A percentile compares a stretch with the other conserved stretches of the same genome.
These are phyloP conservation scores for Plasmodium reichenowi DNA, from an alignment of 169 alveolate species.

Conservation along the genomic window DNA sequence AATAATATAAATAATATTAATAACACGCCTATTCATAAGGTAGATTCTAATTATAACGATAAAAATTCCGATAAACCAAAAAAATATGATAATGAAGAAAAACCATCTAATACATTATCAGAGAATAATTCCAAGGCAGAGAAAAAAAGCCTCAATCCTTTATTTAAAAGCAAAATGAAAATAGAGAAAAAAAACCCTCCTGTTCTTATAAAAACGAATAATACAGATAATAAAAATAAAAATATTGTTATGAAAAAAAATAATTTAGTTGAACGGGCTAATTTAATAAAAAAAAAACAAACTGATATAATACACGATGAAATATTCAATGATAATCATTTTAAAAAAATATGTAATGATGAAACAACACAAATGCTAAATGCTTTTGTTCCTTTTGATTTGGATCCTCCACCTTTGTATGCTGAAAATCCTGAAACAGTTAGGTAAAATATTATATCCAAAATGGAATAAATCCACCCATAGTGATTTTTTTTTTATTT, in stretches of 20 bases:
- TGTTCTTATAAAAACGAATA: no score
- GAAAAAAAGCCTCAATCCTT: neutral
- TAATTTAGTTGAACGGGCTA: conserved; percentile 26
- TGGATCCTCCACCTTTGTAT: conserved; percentile 30
- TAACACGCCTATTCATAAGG: no score
- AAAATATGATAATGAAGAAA: no score
- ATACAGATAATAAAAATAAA: neutral
- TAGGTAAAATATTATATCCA: conserved; percentile 6
- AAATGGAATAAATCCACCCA: neutral
- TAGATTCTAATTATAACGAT: no score
- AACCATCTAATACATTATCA: no score
- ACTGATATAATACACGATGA: neutral
- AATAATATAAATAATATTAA: no score
- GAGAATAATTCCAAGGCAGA: no score
- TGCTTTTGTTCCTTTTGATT: conserved; percentile 8
- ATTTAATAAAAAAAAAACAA: conserved; percentile 21
- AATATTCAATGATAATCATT: neutral
- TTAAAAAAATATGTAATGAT: neutral
- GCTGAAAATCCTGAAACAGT: conserved; percentile 33
- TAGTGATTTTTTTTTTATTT: neutral
- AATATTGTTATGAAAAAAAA: conserved; percentile 31
- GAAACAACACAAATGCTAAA: conserved; percentile 2
- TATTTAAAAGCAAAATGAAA: neutral
- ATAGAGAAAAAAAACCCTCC: neutral
- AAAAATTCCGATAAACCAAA: no score